Base-by-base conservation (phyloP, 1,139 yeast genomes). In the Geotrichum phurueaensis region DNA sequence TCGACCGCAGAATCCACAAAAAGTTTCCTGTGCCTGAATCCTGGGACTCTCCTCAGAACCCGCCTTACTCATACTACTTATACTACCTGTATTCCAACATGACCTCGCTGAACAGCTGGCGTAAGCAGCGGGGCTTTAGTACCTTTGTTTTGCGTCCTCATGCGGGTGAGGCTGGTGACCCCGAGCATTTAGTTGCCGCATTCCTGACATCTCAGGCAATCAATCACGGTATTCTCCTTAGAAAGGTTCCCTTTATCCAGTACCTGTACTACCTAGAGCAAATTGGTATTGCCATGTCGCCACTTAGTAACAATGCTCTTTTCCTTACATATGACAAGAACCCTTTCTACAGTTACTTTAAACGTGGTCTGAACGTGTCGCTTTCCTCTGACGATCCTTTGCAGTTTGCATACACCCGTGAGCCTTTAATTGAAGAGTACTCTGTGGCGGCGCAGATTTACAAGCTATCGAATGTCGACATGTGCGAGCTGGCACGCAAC, bases 101-200 rank as follows among this genome's bases (percentile, higher is more conserved):
- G 75, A 84, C 96, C 1, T 83, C 96, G 3, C 81, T 95, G 73
- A 95, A 95, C 72, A 84, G 86, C 65, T 86, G 94, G 82, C 84
- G 99, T 75, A 76, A 79, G 51, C 80, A 78, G 64, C 80, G 91
- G 60, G 87, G 89, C 0, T 88, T 83, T 75, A 92, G 89, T 71
- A 92, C 98, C 0, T 86, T 95, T 75, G 96, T 90, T 22, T 78
- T 95, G 68, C 83, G 99, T 69, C 99, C 99, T 1, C 99, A 95
- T 73, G 89, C 97, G 69, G 99, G 99, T 65, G 99, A 95, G 75
- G 99, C 99, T 5, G 99, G 99, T 60, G 98, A 95, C 70, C 97
- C 99, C 1, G 98, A 92, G 69, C 99, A 95, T 76, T 80, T 95
- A 71, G 90, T 92, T 53, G 82, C 94, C 60, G 95, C 99, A 0